These are phyloP conservation scores for Aspergillus haitiensis DNA, from an alignment of 495 filamentous ascomycete genomes.

Conservation along the genomic window DNA sequence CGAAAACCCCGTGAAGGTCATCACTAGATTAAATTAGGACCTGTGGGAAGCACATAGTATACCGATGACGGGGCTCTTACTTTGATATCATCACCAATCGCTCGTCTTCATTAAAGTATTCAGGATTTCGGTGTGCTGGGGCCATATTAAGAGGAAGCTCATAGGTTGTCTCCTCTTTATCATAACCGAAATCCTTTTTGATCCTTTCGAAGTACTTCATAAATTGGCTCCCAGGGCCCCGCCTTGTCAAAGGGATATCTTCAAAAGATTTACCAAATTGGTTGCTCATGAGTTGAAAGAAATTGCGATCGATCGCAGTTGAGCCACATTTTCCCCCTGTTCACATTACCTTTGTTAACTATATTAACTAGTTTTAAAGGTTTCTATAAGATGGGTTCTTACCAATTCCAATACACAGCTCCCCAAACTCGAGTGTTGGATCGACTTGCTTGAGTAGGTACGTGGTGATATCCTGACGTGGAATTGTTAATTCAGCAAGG, in stretches of 20 bases:
- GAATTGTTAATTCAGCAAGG: background rate
- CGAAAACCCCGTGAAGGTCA: conserved; percentile 51
- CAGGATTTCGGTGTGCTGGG: background rate
- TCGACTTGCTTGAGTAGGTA: conserved; percentile 33
- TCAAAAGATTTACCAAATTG: conserved; percentile 29
- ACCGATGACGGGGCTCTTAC: background rate
- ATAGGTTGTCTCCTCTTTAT: conserved; percentile 13
- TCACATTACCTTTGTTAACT: background rate
- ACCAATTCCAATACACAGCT: conserved; percentile 19
- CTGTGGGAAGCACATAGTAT: too few species aligned
- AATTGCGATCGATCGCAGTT: conserved; percentile 52
- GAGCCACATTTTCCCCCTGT: conserved; percentile 51
- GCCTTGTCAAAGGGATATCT: conserved; percentile 12
- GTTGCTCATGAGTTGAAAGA: conserved; percentile 43
- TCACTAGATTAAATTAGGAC: background rate
- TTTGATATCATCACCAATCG: conserved; percentile 8
- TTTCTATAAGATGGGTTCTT: background rate
- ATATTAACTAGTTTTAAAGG: background rate
- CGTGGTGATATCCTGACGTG: conserved; percentile 33
- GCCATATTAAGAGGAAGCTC: conserved; percentile 15
- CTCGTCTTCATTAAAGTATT: conserved; percentile 15
- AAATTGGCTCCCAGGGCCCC: conserved; percentile 24
- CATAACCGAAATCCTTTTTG: conserved; percentile 26
- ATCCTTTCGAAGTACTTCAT: conserved; percentile 29
- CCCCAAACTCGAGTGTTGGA: conserved; percentile 28